These are phyloP conservation scores for Marchantia paleacea DNA, from an alignment of 225 moss, liverwort and hornwort genomes.

Conservation along the genomic window DNA sequence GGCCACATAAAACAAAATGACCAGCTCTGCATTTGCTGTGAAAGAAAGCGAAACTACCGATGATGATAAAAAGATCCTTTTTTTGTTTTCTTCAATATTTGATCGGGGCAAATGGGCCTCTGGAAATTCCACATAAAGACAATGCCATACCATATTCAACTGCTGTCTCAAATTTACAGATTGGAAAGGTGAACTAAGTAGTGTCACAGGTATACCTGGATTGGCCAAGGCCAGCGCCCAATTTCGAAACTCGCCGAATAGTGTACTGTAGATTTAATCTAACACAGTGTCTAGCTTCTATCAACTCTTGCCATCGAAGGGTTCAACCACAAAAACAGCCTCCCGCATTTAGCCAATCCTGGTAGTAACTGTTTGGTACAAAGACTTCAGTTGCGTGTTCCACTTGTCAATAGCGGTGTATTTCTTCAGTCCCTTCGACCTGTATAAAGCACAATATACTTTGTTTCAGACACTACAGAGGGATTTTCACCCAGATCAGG, in stretches of 20 bases:
- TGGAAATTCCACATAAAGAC: constrained; percentile 15
- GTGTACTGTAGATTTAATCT: constrained; percentile 24
- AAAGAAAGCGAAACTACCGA: neutral
- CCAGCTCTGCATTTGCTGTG: neutral
- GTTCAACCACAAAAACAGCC: constrained; percentile 6
- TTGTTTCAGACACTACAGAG: too few species aligned
- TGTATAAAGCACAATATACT: constrained; percentile 25
- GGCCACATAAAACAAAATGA: neutral
- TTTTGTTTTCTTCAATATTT: neutral
- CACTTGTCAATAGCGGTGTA: constrained; percentile 98
- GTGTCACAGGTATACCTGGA: constrained; percentile 20
- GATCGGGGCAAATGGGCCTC: constrained; percentile 2
- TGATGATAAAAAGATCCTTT: neutral
- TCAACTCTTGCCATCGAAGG: constrained; percentile 20
- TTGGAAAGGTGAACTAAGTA: constrained; percentile 16
- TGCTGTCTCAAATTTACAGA: constrained; percentile 23
- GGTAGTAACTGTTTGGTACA: constrained; percentile 92
- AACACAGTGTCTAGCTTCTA: constrained; percentile 26
- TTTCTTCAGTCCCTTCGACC: constrained; percentile 95
- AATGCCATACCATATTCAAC: constrained; percentile 4
- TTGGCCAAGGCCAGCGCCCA: constrained; percentile 24
- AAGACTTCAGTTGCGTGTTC: constrained; percentile 93
- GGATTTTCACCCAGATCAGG: neutral
- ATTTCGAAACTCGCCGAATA: constrained; percentile 32
- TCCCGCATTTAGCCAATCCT: constrained; percentile 68